A percentile compares a stretch with the other conserved stretches of the same genome.
Conservation (phyloP, 768 basidiomycete genomes). For the Lentinula sp. region DNA sequence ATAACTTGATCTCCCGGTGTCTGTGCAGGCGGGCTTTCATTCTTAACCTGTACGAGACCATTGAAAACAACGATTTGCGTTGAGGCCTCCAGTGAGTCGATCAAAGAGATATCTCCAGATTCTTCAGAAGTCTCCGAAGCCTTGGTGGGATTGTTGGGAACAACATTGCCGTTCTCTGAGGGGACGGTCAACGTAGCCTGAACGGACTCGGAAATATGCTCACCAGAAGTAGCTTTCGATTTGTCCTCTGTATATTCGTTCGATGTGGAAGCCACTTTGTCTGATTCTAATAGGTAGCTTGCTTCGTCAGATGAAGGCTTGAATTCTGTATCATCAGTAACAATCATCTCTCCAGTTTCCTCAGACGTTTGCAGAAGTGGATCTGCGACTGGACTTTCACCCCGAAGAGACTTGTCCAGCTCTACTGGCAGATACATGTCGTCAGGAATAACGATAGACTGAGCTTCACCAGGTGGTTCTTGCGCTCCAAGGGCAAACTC, state of each 20-base stretch:
- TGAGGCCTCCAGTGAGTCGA: too few species aligned
- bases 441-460: background rate
- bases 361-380: background rate
- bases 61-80: too few species aligned
- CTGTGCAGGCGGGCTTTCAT: too few species aligned
- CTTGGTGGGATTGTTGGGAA: too few species aligned
- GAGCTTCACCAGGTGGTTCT: background rate
- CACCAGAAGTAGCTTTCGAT: background rate
- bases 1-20: background rate
- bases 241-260: background rate
- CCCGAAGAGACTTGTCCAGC: background rate
- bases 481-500: background rate
- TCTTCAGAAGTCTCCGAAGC: too few species aligned
- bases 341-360: background rate
- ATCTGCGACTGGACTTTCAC: background rate
- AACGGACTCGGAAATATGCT: background rate
- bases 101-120: too few species aligned
- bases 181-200: background rate
- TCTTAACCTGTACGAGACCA: too few species aligned
- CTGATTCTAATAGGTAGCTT: background rate
- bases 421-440: too few species aligned
- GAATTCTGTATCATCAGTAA: background rate
- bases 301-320: background rate
- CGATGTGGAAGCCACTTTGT: background rate
- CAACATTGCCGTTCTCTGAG: too few species aligned